phyloP scores from a whole-genome alignment of 192 early-diverging fungal genomes.

The Powellomyces hirtus region DNA sequence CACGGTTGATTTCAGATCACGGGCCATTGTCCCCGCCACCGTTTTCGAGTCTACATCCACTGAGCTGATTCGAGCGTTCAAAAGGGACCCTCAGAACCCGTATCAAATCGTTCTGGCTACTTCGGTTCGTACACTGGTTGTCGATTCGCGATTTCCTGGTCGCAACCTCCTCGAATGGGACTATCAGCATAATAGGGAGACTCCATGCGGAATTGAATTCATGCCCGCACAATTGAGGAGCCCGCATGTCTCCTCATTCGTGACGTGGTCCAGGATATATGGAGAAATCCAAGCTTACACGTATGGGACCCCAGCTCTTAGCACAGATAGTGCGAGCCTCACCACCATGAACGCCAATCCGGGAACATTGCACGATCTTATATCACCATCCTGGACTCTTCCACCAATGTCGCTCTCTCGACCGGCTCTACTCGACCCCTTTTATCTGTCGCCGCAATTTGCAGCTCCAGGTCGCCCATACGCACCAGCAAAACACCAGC shows the following conservation, averaged over 20 bases:
- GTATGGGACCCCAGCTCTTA: constrained; percentile 1
- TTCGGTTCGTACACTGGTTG: background rate
- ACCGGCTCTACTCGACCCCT: background rate
- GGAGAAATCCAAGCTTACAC: constrained; percentile 1
- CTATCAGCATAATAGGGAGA: constrained; percentile 7
- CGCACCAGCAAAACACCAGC: background rate
- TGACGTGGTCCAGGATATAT: background rate
- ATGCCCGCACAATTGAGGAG: background rate
- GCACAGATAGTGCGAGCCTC: too few relatives aligned
- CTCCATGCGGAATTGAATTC: constrained; percentile 6
- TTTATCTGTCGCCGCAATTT: background rate
- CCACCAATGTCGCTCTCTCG: background rate
- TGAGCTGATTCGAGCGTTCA: background rate
- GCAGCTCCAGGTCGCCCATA: background rate
- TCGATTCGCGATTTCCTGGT: constrained; percentile 5
- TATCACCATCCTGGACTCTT: background rate
- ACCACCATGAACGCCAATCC: background rate
- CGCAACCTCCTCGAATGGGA: constrained; percentile 13
- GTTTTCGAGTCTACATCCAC: background rate
- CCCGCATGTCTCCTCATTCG: background rate
- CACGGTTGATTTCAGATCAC: constrained; percentile 8
- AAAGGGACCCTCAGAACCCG: background rate
- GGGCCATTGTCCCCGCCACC: background rate
- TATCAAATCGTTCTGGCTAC: background rate
- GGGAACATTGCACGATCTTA: background rate